These are phyloP conservation scores for Xylariomycetidae sp. DNA, from an alignment of 2,329 filamentous ascomycete species.

Conservation along the genomic window DNA sequence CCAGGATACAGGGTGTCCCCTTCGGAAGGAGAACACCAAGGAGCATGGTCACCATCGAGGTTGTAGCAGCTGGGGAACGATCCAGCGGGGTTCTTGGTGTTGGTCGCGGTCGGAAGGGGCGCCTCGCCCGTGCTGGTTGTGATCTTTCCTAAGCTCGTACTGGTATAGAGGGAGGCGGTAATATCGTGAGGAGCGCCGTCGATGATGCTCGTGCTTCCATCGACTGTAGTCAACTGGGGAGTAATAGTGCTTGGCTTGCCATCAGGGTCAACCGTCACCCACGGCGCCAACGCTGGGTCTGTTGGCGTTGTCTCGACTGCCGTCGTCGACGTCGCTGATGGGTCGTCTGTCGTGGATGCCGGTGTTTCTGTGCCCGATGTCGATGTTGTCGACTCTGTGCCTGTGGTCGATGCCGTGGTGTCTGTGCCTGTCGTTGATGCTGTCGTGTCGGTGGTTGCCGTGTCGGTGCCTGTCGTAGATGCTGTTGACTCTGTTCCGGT, in stretches of 20 bases:
- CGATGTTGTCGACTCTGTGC: not conserved
- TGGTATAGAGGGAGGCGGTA: constrained; percentile 30
- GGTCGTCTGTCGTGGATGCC: not conserved
- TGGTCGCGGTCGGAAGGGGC: constrained; percentile 37
- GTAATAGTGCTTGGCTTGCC: constrained; percentile 44
- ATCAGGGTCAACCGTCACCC: constrained; percentile 45
- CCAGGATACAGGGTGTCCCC: constrained; percentile 38
- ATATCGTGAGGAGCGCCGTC: constrained; percentile 36
- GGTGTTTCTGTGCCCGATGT: not conserved
- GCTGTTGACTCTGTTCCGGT: not conserved
- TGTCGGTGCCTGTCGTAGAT: not conserved
- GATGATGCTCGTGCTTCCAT: constrained; percentile 37
- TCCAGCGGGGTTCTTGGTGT: constrained; percentile 30
- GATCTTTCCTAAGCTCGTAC: constrained; percentile 23
- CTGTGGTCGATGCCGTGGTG: not conserved
- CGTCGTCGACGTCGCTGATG: not conserved
- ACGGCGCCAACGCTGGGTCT: constrained; percentile 36
- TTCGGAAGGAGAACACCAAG: constrained; percentile 44
- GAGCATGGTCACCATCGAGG: constrained; percentile 37
- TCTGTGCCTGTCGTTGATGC: not conserved
- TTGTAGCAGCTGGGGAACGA: constrained; percentile 47
- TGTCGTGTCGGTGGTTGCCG: not conserved
- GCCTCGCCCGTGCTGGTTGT: constrained; percentile 35
- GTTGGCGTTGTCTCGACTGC: constrained; percentile 11
- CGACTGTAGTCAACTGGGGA: constrained; percentile 39